Conservation (phyloP, 2,329 filamentous ascomycete genomes). For the Fusarium decemcellulare region DNA sequence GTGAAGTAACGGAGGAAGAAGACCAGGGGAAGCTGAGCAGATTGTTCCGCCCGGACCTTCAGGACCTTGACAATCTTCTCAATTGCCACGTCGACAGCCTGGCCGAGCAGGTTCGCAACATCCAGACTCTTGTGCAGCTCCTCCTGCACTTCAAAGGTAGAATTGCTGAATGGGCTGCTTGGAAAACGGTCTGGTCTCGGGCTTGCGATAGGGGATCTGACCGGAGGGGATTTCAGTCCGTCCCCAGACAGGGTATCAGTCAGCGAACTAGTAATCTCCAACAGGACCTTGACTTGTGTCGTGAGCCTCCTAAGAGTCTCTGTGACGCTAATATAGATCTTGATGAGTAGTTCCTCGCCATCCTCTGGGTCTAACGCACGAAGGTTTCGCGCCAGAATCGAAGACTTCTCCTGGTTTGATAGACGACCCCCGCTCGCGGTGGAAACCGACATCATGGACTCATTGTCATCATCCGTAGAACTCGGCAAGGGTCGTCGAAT, state of each 20-base stretch:
- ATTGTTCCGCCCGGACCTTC: slow-evolving; percentile 83
- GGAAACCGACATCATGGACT: slow-evolving; percentile 88
- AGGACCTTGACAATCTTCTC: slow-evolving; percentile 83
- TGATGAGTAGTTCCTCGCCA: slow-evolving; percentile 85
- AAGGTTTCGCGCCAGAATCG: slow-evolving; percentile 88
- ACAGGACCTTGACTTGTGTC: slow-evolving; percentile 92
- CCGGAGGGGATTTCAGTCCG: slow-evolving; percentile 62
- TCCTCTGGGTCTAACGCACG: slow-evolving; percentile 86
- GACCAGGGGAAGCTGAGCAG: slow-evolving; percentile 74
- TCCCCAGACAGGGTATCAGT: slow-evolving; percentile 58
- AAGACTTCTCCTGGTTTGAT: slow-evolving; percentile 90
- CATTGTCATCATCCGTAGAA: slow-evolving; percentile 93
- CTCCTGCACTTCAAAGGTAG: slow-evolving; percentile 73
- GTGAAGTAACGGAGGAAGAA: slow-evolving; percentile 87
- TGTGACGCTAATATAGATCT: slow-evolving; percentile 88
- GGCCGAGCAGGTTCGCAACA: slow-evolving; percentile 81
- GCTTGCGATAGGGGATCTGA: slow-evolving; percentile 68
- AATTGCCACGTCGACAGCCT: slow-evolving; percentile 85
- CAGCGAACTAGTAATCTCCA: slow-evolving; percentile 90
- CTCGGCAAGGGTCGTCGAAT: slow-evolving; percentile 90
- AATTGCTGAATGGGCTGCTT: slow-evolving; percentile 36
- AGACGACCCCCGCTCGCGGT: slow-evolving; percentile 78
- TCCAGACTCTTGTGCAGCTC: slow-evolving; percentile 84
- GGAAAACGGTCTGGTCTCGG: slow-evolving; percentile 57
- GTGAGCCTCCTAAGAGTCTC: slow-evolving; percentile 89